These are phyloP conservation scores for Boletus edulis DNA, from an alignment of 768 basidiomycete genomes.

Conservation along the genomic window DNA sequence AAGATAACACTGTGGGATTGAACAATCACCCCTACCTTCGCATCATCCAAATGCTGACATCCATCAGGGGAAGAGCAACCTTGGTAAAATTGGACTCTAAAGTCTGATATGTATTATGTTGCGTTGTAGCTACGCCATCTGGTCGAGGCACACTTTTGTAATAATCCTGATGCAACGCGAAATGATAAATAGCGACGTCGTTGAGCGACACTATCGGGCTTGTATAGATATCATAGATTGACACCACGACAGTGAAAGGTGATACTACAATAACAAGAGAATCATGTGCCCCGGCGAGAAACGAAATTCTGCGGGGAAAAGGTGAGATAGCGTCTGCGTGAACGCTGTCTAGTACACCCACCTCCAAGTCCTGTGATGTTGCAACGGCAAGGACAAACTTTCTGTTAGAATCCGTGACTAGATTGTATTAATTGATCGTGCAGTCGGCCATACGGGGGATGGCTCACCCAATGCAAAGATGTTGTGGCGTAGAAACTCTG, in stretches of 20 bases:
- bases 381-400: slow-evolving; percentile 85
- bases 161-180: background rate
- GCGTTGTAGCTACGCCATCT: background rate
- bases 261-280: background rate
- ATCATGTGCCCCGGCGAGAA: slow-evolving; percentile 27
- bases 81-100: too few species aligned
- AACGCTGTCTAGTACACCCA: background rate
- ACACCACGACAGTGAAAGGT: background rate
- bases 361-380: slow-evolving; percentile 71
- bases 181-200: too few species aligned
- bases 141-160: background rate
- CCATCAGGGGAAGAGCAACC: too few species aligned
- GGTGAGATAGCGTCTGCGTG: background rate
- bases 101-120: too few species aligned
- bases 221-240: background rate
- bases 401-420: slow-evolving; percentile 80
- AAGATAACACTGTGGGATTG: too few species aligned
- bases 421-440: background rate
- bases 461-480: slow-evolving; percentile 72
- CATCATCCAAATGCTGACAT: too few species aligned
- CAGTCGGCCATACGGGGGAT: background rate
- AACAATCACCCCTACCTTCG: too few species aligned
- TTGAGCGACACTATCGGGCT: too few species aligned
- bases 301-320: slow-evolving; percentile 25
- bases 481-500: slow-evolving; percentile 68